These are phyloP conservation scores for Pseudoneurospora amorphoporcata DNA, from an alignment of 495 filamentous ascomycete species.

Conservation along the genomic window DNA sequence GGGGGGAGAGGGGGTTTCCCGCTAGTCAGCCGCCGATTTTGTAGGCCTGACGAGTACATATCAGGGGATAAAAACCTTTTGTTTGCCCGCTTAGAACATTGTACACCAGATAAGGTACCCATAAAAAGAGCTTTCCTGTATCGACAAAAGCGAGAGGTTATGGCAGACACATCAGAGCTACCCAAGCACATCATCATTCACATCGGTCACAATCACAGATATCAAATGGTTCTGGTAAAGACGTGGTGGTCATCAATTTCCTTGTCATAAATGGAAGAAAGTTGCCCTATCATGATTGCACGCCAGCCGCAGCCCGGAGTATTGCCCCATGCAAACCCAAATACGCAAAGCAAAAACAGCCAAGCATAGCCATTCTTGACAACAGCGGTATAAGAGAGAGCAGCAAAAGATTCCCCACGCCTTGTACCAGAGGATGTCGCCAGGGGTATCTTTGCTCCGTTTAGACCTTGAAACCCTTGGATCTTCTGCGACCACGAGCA, in stretches of 20 bases:
- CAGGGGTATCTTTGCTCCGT: conserved; percentile 14
- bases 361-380: not conserved
- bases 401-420: conserved; percentile 9
- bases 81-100: not conserved
- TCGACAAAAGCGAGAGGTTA: too few relatives aligned
- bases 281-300: not conserved
- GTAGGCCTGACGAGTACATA: too few relatives aligned
- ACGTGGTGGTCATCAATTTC: not conserved
- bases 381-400: conserved; percentile 2
- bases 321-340: not conserved
- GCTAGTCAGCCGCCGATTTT: too few relatives aligned
- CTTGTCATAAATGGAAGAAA: not conserved
- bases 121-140: too few relatives aligned
- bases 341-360: not conserved
- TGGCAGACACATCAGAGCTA: too few relatives aligned
- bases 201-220: not conserved
- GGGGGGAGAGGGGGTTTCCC: too few relatives aligned
- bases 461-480: conserved; percentile 98
- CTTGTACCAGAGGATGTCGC: conserved; percentile 1
- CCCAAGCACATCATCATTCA: not conserved
- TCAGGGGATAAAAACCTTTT: not conserved
- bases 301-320: not conserved
- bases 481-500: conserved; percentile 93
- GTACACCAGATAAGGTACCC: not conserved
- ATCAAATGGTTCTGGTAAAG: not conserved